These are phyloP conservation scores for Gaultheria prostrata DNA, from an alignment of 148 eudicot species.

Conservation along the genomic window DNA sequence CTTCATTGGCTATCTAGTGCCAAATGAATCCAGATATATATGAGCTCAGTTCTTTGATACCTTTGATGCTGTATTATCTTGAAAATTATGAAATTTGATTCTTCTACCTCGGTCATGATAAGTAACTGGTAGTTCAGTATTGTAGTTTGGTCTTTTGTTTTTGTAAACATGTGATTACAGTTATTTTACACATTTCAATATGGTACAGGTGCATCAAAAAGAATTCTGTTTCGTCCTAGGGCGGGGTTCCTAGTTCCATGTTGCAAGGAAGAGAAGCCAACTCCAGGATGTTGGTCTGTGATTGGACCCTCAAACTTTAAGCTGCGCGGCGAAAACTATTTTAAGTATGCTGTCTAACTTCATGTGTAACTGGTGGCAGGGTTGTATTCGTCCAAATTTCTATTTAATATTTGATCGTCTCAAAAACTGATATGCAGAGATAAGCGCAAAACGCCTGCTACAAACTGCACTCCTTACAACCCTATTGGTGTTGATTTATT, in stretches of 20 bases:
- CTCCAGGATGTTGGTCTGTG: slow-evolving; percentile 62
- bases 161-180: not conserved
- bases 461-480: slow-evolving; percentile 47
- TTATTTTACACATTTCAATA: not conserved
- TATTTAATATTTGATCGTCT: not conserved
- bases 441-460: slow-evolving; percentile 65
- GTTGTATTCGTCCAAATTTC: not conserved
- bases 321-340: slow-evolving; percentile 59
- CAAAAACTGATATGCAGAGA: slow-evolving; percentile 48
- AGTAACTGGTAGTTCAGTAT: not conserved
- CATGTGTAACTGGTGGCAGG: slow-evolving; percentile 1
- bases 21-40: not conserved
- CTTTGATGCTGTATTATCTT: not conserved
- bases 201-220: slow-evolving; percentile 52
- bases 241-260: slow-evolving; percentile 65
- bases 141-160: not conserved
- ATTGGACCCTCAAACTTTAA: slow-evolving; percentile 64
- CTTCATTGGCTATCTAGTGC: not conserved
- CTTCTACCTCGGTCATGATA: not conserved
- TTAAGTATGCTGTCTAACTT: slow-evolving; percentile 44
- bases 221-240: slow-evolving; percentile 51
- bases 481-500: slow-evolving; percentile 83
- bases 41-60: not conserved
- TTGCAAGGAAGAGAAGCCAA: slow-evolving; percentile 49
- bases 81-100: not conserved